Conservation (phyloP, 2,329 filamentous ascomycete genomes). For the Fulvia fulva region DNA sequence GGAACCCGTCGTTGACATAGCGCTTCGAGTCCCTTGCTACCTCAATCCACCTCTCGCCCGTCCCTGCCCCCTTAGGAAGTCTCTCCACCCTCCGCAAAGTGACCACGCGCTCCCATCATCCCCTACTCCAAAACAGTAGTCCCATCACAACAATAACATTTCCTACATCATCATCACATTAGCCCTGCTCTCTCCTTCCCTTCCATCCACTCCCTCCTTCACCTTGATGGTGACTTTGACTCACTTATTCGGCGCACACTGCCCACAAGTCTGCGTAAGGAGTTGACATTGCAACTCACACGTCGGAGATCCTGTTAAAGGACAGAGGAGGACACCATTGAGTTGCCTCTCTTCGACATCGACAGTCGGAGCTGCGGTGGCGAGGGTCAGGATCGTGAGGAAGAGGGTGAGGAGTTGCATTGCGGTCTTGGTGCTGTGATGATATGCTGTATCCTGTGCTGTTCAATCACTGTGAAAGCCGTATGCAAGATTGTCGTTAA, state of each 20-base stretch:
- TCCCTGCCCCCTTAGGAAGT: too few relatives aligned
- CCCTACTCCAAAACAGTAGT: not conserved
- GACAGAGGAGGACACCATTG: not conserved
- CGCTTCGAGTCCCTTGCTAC: too few relatives aligned
- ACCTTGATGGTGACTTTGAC: not conserved
- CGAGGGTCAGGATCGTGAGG: not conserved
- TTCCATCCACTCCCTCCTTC: too few relatives aligned
- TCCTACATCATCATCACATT: not conserved
- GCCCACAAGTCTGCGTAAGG: constrained; percentile 1
- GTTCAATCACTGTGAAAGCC: too few relatives aligned
- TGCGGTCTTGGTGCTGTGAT: not conserved
- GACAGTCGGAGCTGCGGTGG: not conserved
- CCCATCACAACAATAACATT: constrained; percentile 4
- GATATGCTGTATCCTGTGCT: not conserved
- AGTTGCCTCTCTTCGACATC: not conserved
- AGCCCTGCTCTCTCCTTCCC: too few relatives aligned
- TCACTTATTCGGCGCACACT: constrained; percentile 1
- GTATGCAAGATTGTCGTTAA: too few relatives aligned
- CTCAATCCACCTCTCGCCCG: too few relatives aligned
- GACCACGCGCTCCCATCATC: too few relatives aligned
- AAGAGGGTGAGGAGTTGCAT: constrained; percentile 1
- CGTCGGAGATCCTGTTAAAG: not conserved
- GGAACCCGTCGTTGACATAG: too few relatives aligned
- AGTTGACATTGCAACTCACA: not conserved
- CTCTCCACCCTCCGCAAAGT: too few relatives aligned